Evolutionary conservation across 306 rosid genomes (phyloP).

Genomic region (Oxytropis ochrocephala): DNA sequence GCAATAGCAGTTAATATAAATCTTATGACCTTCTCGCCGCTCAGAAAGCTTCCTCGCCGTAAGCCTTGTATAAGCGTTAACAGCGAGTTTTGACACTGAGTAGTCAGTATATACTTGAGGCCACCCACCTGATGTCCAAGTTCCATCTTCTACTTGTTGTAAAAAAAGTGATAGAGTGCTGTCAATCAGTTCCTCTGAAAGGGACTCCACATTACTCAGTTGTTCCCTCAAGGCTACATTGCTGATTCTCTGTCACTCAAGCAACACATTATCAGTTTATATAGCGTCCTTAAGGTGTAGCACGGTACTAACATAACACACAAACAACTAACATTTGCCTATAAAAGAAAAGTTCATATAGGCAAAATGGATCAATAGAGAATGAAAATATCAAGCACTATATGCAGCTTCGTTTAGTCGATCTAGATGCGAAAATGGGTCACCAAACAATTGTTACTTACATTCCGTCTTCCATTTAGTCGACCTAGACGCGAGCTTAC

Average conservation of each 20-base stretch:
- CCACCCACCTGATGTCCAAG: no score
- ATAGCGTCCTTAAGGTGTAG: not conserved
- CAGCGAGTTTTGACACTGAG: no score
- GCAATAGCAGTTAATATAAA: no score
- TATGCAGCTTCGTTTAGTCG: not conserved
- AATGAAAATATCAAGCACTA: not conserved
- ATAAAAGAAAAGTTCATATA: not conserved
- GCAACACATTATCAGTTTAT: constrained; percentile 13
- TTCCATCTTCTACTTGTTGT: no score
- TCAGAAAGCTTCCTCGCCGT: no score
- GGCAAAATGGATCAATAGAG: no score
- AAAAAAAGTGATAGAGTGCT: no score
- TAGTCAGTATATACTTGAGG: no score
- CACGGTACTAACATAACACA: no score
- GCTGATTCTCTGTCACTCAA: constrained; percentile 51
- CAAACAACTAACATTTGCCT: not conserved
- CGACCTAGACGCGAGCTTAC: constrained; percentile 50
- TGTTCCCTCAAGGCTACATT: constrained; percentile 53
- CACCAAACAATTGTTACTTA: constrained; percentile 34
- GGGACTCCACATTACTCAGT: constrained; percentile 48
- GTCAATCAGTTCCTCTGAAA: constrained; percentile 62
- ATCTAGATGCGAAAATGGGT: no score
- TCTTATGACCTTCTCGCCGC: no score
- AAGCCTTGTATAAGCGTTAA: no score
- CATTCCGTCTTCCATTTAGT: constrained; percentile 78